Conservation (phyloP, 106 monocot species). For the Phalaenopsis equestris region DNA sequence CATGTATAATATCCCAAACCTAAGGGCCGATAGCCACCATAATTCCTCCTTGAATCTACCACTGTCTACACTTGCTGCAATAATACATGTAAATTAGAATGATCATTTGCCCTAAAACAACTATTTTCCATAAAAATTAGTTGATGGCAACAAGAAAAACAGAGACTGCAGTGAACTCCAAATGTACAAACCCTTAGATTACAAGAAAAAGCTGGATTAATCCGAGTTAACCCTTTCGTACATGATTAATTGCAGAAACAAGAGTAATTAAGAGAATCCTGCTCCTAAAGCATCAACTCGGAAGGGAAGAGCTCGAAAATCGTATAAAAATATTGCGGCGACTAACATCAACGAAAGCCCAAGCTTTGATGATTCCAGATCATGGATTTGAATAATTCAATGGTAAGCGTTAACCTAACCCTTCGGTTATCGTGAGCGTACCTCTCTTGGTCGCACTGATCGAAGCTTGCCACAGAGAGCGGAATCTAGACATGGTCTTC, state of each 20-base stretch:
- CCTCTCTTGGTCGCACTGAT: constrained; percentile 8
- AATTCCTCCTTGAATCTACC: too few relatives aligned
- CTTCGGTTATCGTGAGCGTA: not conserved
- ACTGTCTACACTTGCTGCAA: too few relatives aligned
- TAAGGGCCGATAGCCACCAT: too few relatives aligned
- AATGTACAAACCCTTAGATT: not conserved
- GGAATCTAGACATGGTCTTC: constrained; percentile 1
- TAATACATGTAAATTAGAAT: too few relatives aligned
- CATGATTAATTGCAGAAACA: not conserved
- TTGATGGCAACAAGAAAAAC: not conserved
- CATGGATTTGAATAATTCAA: not conserved
- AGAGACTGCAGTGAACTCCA: not conserved
- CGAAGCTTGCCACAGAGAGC: constrained; percentile 5
- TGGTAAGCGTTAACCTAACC: not conserved
- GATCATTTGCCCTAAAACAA: too few relatives aligned
- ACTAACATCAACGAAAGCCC: not conserved
- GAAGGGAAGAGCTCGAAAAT: not conserved
- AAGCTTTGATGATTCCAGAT: not conserved
- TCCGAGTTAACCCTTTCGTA: not conserved
- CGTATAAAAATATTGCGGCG: too few relatives aligned
- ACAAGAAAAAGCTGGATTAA: not conserved
- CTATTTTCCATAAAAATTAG: too few relatives aligned
- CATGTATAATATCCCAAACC: too few relatives aligned
- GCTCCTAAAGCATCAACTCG: not conserved
- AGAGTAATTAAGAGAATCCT: not conserved